A percentile compares a stretch with the other conserved stretches of the same genome.
phyloP scores from a whole-genome alignment of 2,329 filamentous ascomycete species.

The Colletotrichum musicola region DNA sequence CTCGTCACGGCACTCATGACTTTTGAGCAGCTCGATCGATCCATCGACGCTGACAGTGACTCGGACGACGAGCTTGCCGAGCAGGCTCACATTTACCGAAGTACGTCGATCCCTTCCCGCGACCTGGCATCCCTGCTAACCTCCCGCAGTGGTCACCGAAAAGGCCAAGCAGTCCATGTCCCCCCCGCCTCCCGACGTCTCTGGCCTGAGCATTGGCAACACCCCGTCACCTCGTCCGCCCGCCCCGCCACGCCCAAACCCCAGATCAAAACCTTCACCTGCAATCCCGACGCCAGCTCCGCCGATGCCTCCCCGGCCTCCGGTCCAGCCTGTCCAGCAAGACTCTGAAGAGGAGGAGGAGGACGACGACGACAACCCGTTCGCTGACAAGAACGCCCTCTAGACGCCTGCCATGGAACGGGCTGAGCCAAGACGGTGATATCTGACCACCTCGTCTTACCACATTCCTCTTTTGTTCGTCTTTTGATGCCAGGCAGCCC shows the following conservation, averaged over 20 bases:
- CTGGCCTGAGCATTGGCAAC: slow-evolving; percentile 57
- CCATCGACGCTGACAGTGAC: slow-evolving; percentile 81
- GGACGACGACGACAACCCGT: slow-evolving; percentile 87
- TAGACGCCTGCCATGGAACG: slow-evolving; percentile 37
- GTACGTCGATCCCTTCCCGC: slow-evolving; percentile 51
- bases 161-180: slow-evolving; percentile 63
- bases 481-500: slow-evolving; percentile 11
- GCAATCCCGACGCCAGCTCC: slow-evolving; percentile 52
- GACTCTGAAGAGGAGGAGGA: slow-evolving; percentile 62
- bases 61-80: slow-evolving; percentile 77
- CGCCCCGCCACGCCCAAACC: slow-evolving; percentile 62
- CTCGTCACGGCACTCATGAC: slow-evolving; percentile 94
- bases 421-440: slow-evolving; percentile 36
- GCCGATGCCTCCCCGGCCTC: slow-evolving; percentile 51
- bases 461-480: slow-evolving; percentile 1
- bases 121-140: slow-evolving; percentile 42
- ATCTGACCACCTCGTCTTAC: slow-evolving; percentile 25
- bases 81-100: slow-evolving; percentile 74
- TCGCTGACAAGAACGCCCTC: slow-evolving; percentile 84
- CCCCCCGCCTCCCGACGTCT: slow-evolving; percentile 57
- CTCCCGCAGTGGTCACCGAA: slow-evolving; percentile 62
- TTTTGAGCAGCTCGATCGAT: slow-evolving; percentile 92
- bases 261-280: slow-evolving; percentile 63
- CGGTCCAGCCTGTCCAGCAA: slow-evolving; percentile 48
- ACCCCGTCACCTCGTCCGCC: slow-evolving; percentile 54